These are phyloP conservation scores for Suillus tomentosus DNA, from an alignment of 768 basidiomycete species.

Conservation along the genomic window DNA sequence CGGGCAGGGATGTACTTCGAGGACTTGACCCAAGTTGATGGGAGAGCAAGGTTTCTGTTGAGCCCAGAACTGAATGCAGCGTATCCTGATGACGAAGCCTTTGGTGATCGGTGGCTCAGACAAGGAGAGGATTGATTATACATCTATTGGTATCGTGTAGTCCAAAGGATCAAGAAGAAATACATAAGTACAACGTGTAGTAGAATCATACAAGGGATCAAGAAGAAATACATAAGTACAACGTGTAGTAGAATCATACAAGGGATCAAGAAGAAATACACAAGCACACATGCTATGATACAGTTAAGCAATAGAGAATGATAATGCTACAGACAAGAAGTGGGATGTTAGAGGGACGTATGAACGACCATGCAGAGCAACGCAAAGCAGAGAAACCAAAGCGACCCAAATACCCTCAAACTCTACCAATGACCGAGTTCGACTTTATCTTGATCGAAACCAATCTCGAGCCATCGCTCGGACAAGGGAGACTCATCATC, in stretches of 20 bases:
- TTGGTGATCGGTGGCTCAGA: conserved; percentile 39
- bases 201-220: too few relatives aligned
- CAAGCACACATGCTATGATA: too few relatives aligned
- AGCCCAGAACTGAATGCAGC: conserved; percentile 43
- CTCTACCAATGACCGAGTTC: conserved; percentile 69
- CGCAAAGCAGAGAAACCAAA: background rate
- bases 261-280: background rate
- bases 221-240: conserved; percentile 1
- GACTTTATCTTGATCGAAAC: conserved; percentile 51
- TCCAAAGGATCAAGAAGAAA: background rate
- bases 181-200: background rate
- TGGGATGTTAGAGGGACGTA: background rate
- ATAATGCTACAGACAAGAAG: conserved; percentile 9
- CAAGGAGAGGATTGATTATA: conserved; percentile 12
- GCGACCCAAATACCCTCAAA: conserved; percentile 3
- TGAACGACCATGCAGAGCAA: background rate
- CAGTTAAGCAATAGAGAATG: background rate
- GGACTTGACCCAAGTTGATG: conserved; percentile 28
- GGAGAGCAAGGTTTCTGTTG: conserved; percentile 40
- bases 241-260: too few relatives aligned
- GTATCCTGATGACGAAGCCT: conserved; percentile 51
- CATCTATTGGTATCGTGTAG: background rate
- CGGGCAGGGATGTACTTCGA: conserved; percentile 41
- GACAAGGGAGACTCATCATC: conserved; percentile 24
- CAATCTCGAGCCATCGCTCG: conserved; percentile 63